Base-by-base conservation (phyloP, 1,284 basidiomycete genomes). In the Leccinum fuscescens region DNA sequence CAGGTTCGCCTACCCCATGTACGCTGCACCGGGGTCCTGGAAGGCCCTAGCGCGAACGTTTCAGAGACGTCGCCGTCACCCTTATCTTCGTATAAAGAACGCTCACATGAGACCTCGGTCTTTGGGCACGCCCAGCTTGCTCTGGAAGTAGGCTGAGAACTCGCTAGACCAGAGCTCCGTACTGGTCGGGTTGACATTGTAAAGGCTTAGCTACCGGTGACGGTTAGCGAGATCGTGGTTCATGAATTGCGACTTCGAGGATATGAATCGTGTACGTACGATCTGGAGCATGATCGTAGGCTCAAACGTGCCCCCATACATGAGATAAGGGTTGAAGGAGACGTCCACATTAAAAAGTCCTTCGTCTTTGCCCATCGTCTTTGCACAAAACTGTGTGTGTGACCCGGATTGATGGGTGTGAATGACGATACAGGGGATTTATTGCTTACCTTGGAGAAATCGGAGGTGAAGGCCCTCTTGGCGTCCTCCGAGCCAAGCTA, bases 261-360 rank as follows among this genome's bases (percentile, higher is more conserved):
- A n/a, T 4, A 22, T n/a, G 48, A 51, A 44, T 17, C 42, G 17
- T 44, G 42, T 48, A 76, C 84, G 59, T 62, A 89, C 88, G 59
- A 88, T 74, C 51, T 69, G 73, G 63, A 89, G 72, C 55, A 80
- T 73, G 69, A 86, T 82, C 1, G 86, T 84, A 27, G 87, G 88
- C 15, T 88, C 86, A 55, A 86, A 82, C 8, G 80, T 81, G 6
- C 86, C 86, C 15, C 67, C 75, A 68, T 85, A 89, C 6, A 82
- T 79, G 63, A 88, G 77, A 37, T 75, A 78, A 56, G 88, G 83
- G 60, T 85, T 83, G 72, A 86, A 79, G 15, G 71, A 78, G 66
- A 84, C 80, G 59, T 78, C 77, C 61, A 84, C 74, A 9, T 77
- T 78, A 62, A 89, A 82, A 63, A 79, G 79, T 6, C 62, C 49